Evolutionary conservation across 2,329 filamentous ascomycete genomes (phyloP).

Genomic region (Claviceps digitariae): DNA sequence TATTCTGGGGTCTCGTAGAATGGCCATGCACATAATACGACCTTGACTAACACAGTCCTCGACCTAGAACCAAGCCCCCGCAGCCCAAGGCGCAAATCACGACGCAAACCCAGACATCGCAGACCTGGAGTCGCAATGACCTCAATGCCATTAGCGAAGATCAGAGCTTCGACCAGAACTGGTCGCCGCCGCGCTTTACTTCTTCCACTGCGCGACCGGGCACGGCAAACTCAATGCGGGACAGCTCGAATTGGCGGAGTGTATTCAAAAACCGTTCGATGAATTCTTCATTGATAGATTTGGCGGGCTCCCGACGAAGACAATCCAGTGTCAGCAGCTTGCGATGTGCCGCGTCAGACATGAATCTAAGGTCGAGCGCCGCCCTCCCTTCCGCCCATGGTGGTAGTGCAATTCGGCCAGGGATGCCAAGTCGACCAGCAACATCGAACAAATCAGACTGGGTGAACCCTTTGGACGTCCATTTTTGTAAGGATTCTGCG

Average conservation of each 20-base stretch:
- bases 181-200: conserved; percentile 20
- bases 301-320: conserved; percentile 19
- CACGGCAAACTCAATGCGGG: conserved; percentile 24
- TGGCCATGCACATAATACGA: not conserved
- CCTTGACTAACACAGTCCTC: not conserved
- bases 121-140: conserved; percentile 19
- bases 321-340: conserved; percentile 15
- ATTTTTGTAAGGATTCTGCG: conserved; percentile 22
- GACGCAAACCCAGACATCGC: conserved; percentile 9
- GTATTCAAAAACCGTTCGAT: conserved; percentile 24
- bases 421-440: conserved; percentile 10
- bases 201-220: conserved; percentile 21
- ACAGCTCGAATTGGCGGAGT: conserved; percentile 16
- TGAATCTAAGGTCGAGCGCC: conserved; percentile 18
- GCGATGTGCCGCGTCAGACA: conserved; percentile 24
- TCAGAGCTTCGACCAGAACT: conserved; percentile 23
- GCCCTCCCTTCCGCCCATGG: conserved; percentile 21
- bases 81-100: conserved; percentile 7
- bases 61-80: conserved; percentile 3
- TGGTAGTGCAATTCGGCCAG: conserved; percentile 17
- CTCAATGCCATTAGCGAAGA: conserved; percentile 20
- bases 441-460: conserved; percentile 24
- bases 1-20: not conserved
- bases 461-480: conserved; percentile 35
- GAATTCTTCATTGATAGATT: conserved; percentile 32